Evolutionary conservation across 352 stramenopile species (phyloP).

Genomic region (Phytophthora pluvialis): DNA sequence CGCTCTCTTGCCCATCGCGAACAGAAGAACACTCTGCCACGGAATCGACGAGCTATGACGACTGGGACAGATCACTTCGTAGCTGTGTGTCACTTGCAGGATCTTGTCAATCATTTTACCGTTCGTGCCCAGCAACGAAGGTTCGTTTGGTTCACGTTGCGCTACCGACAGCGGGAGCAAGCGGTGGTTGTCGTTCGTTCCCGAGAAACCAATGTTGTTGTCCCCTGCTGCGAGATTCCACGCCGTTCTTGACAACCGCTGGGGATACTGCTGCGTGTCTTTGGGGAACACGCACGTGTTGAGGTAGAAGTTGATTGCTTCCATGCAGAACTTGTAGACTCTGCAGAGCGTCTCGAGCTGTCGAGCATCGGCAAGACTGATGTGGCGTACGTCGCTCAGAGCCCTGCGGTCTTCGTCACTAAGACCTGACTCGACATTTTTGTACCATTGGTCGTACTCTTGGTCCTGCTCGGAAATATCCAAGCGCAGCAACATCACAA

Average conservation of each 20-base stretch:
- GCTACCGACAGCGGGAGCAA: constrained; percentile 75
- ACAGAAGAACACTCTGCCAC: constrained; percentile 57
- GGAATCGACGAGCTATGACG: constrained; percentile 10
- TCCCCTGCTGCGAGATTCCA: constrained; percentile 83
- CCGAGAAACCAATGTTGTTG: constrained; percentile 83
- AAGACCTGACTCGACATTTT: constrained; percentile 31
- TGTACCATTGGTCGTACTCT: constrained; percentile 79
- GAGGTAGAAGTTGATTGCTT: constrained; percentile 88
- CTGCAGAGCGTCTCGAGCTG: constrained; percentile 66
- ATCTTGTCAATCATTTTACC: constrained; percentile 90
- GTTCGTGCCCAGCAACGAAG: constrained; percentile 73
- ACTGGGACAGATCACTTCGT: constrained; percentile 33
- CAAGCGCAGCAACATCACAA: constrained; percentile 67
- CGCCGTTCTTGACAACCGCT: constrained; percentile 69
- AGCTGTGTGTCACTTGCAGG: constrained; percentile 43
- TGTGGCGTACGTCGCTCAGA: constrained; percentile 63
- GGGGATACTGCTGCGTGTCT: constrained; percentile 85
- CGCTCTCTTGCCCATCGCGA: constrained; percentile 44
- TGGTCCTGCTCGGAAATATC: constrained; percentile 64
- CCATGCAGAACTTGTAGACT: constrained; percentile 67
- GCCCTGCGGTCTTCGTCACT: constrained; percentile 24
- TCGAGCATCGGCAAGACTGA: constrained; percentile 75
- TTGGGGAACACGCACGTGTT: constrained; percentile 82
- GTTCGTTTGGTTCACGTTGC: constrained; percentile 64
- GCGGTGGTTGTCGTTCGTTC: constrained; percentile 90